Evolutionary conservation across 1,284 basidiomycete genomes (phyloP), one percentile per base, ranked within the genome.

Genomic region (Trametes pubescens): DNA sequence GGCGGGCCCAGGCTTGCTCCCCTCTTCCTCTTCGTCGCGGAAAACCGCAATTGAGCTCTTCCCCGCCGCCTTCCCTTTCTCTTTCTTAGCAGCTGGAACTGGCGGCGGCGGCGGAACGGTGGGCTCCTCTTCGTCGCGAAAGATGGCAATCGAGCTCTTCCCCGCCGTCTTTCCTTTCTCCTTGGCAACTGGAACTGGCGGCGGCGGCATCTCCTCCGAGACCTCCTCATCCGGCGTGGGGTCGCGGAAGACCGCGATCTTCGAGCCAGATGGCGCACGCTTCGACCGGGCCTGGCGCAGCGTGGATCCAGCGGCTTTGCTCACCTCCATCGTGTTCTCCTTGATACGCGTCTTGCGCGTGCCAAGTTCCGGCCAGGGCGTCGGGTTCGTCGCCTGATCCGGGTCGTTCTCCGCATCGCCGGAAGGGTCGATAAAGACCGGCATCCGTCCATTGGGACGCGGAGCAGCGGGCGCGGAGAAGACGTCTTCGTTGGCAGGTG

Each of bases 271-370:
- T 22, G 78, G 82, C 29, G 84, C 69, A 26, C 87, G 79, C 71
- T 83, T 84, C 32, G 85, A 75, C 62, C 87, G 85, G 18, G 85
- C 77, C 63, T 90, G 87, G 63, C 84, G 86, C 51, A 92, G 66
- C 24, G 83, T 90, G 57, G 89, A 82, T 11, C 90, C 91, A 3
- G 75, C 82, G 56, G 88, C 81, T 78, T 89, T 90, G 73, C 84
- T 85, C 22, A 85, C 83, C 73, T 89, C 88, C 6, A 84, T 85
- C 2, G 86, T 78, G 68, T 93, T 93, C 78, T 93, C 91, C 69
- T 92, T 93, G 64, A 91, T 79, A 56, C 91, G 84, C 11, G 86
- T 82, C 73, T 89, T 89, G 69, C 90, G 88, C 64, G 90, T 88
- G 21, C 90, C 91, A 1, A 93, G 75, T 63, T 92, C 91, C 24